Evolutionary conservation across 257 asterid genomes (phyloP).

Genomic region (Haberlea rhodopensis): DNA sequence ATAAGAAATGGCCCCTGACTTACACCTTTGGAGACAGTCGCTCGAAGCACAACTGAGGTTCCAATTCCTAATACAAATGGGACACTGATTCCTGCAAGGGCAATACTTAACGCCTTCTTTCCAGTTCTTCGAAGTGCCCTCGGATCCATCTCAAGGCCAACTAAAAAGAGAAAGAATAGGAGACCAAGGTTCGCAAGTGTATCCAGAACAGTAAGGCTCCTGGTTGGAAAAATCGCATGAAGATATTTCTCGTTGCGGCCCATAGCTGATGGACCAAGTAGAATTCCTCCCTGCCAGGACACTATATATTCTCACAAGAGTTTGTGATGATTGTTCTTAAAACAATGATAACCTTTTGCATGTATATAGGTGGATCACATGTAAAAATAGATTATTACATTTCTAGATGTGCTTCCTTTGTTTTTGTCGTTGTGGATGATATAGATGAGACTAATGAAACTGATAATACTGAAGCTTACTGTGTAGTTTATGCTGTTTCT

Average conservation of each 20-base stretch:
- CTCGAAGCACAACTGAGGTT: conserved; percentile 24
- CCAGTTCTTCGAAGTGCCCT: conserved; percentile 24
- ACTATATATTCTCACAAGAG: neutral
- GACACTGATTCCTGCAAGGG: conserved; percentile 32
- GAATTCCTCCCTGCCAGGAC: neutral
- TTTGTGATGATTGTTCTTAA: too few relatives aligned
- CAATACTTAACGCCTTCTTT: conserved; percentile 32
- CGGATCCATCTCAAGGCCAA: conserved; percentile 35
- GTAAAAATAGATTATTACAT: too few relatives aligned
- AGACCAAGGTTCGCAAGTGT: conserved; percentile 39
- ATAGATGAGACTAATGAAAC: too few relatives aligned
- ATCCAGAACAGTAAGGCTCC: conserved; percentile 35
- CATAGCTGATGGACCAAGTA: neutral
- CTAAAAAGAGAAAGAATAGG: conserved; percentile 35
- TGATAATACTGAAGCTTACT: too few relatives aligned
- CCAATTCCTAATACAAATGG: conserved; percentile 36
- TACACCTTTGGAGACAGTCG: conserved; percentile 27
- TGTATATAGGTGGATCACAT: too few relatives aligned
- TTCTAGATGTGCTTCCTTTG: too few relatives aligned
- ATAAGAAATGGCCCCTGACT: conserved; percentile 30
- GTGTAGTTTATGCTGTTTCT: too few relatives aligned
- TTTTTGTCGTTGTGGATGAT: too few relatives aligned
- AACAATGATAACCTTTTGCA: neutral
- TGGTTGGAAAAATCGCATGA: conserved; percentile 26
- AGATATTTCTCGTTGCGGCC: conserved; percentile 2